These are phyloP conservation scores for Gigaspora rosea DNA, from an alignment of 192 early-diverging fungal species.

Conservation along the genomic window DNA sequence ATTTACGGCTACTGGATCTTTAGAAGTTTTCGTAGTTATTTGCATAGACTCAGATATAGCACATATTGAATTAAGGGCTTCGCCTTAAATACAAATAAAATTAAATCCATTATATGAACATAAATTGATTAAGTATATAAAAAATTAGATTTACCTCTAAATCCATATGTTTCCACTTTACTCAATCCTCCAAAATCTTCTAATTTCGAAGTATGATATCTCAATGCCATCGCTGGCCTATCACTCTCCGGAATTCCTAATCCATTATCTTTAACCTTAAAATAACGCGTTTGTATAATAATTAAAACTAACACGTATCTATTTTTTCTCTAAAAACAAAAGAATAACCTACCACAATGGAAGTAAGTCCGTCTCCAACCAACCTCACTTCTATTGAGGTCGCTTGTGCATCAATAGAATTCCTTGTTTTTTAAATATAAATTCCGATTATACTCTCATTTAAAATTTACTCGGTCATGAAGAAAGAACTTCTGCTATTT, in stretches of 20 bases:
- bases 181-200: constrained; percentile 36
- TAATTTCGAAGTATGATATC: constrained; percentile 45
- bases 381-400: constrained; percentile 41
- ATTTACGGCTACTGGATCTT: constrained; percentile 38
- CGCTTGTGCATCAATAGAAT: constrained; percentile 44
- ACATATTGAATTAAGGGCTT: constrained; percentile 45
- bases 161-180: constrained; percentile 40
- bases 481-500: neutral
- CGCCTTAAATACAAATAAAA: constrained; percentile 27
- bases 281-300: neutral
- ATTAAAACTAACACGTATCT: neutral
- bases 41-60: constrained; percentile 33
- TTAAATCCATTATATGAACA: neutral
- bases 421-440: constrained; percentile 32
- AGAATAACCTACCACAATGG: constrained; percentile 35
- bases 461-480: neutral
- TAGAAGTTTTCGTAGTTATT: constrained; percentile 38
- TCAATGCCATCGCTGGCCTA: constrained; percentile 38
- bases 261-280: constrained; percentile 45
- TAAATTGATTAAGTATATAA: no score
- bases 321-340: neutral
- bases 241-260: constrained; percentile 40
- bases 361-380: constrained; percentile 38
- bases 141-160: constrained; percentile 33
- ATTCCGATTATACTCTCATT: neutral